phyloP scores from a whole-genome alignment of 441 rosid species.

The Kokia cookei region DNA sequence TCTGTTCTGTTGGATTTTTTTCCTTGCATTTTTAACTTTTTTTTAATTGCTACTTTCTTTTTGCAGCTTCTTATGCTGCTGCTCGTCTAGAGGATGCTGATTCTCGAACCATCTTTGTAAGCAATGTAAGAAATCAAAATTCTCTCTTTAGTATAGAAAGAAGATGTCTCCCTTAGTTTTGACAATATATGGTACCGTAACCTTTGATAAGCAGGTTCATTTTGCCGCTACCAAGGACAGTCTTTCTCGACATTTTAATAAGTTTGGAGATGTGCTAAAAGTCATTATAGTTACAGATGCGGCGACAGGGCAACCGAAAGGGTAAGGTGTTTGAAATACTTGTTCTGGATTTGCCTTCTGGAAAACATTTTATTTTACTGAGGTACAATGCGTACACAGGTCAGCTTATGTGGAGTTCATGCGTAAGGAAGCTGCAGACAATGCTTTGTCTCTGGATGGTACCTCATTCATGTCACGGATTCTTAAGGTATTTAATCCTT shows the following conservation, averaged over 20 bases:
- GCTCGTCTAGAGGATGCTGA: constrained; percentile 69
- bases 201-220: constrained; percentile 63
- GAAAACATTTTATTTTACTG: neutral
- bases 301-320: constrained; percentile 84
- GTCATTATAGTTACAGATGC: constrained; percentile 83
- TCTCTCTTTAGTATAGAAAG: neutral
- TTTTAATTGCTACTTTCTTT: neutral
- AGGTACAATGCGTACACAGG: constrained; percentile 33
- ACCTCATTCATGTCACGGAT: constrained; percentile 92
- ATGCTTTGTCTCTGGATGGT: constrained; percentile 77
- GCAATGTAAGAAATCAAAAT: constrained; percentile 53
- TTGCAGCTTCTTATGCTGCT: constrained; percentile 56
- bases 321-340: constrained; percentile 37
- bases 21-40: neutral
- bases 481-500: constrained; percentile 59
- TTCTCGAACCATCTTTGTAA: constrained; percentile 82
- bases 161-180: constrained; percentile 3
- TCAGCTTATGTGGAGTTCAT: constrained; percentile 83
- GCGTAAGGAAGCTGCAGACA: constrained; percentile 81
- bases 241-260: constrained; percentile 84
- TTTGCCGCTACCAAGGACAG: constrained; percentile 93
- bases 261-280: constrained; percentile 86
- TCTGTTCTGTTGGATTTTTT: neutral
- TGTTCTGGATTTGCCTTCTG: neutral
- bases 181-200: constrained; percentile 13